Percentiles rank a stretch among this genome's conserved stretches.
These are phyloP conservation scores for Paraglomus brasilianum DNA, from an alignment of 192 early-diverging fungal species.

Conservation along the genomic window DNA sequence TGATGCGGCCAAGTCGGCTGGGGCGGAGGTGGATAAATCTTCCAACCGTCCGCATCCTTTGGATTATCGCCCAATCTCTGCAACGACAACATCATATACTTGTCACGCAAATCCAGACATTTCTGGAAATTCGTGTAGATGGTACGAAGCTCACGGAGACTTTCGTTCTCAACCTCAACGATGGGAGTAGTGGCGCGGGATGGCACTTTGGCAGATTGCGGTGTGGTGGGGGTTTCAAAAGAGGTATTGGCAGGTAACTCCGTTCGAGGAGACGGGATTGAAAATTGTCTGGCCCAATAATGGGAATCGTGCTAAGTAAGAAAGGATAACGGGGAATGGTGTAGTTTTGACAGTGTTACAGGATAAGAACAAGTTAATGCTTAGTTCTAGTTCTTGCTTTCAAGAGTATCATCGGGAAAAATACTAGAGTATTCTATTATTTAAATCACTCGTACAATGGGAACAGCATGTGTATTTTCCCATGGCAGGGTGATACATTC, in stretches of 20 bases:
- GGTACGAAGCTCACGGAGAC: slow-evolving; percentile 52
- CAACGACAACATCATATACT: slow-evolving; percentile 75
- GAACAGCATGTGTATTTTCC: no score
- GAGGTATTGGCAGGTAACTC: no score
- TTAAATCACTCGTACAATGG: no score
- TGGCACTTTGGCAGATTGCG: no score
- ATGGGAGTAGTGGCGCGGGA: slow-evolving; percentile 34
- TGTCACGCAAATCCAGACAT: slow-evolving; percentile 77
- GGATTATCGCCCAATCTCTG: slow-evolving; percentile 84
- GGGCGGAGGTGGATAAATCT: slow-evolving; percentile 86
- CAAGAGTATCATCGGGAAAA: no score
- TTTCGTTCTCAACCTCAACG: slow-evolving; percentile 38
- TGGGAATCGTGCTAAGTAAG: slow-evolving; percentile 8
- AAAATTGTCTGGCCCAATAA: slow-evolving; percentile 15
- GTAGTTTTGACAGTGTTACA: background rate
- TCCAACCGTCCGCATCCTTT: slow-evolving; percentile 72
- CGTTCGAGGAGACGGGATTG: background rate
- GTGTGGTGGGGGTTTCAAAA: no score
- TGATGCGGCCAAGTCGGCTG: slow-evolving; percentile 60
- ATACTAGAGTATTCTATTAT: no score
- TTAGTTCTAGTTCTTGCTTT: no score
- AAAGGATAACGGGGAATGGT: background rate
- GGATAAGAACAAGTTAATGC: no score
- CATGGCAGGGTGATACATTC: no score
- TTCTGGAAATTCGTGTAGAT: slow-evolving; percentile 62